A percentile compares a stretch with the other conserved stretches of the same genome.
These are phyloP conservation scores for Picea abies DNA, from an alignment of 83 land plant species.

Conservation along the genomic window DNA sequence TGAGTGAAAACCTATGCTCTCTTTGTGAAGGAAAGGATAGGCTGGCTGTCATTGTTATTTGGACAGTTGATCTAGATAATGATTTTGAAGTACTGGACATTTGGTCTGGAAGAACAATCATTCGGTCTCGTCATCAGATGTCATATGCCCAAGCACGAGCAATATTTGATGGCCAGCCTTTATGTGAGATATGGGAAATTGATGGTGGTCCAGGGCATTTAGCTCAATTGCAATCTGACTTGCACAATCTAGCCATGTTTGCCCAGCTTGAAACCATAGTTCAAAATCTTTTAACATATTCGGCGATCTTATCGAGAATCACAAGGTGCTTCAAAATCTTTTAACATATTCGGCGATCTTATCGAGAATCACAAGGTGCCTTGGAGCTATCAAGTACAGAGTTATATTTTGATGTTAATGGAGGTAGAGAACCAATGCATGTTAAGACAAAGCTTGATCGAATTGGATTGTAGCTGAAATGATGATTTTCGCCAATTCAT, in stretches of 20 bases:
- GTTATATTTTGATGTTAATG: constrained; percentile 22
- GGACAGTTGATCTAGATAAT: constrained; percentile 30
- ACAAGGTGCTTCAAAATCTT: constrained; percentile 20
- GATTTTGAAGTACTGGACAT: constrained; percentile 29
- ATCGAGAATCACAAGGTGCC: constrained; percentile 22
- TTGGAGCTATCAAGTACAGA: constrained; percentile 29
- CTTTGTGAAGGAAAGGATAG: no score
- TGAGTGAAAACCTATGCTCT: no score
- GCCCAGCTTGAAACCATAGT: not conserved
- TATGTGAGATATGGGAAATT: no score
- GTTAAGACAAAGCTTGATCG: constrained; percentile 27
- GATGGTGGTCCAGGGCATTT: no score
- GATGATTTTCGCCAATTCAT: constrained; percentile 36
- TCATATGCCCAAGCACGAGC: no score
- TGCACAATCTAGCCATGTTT: no score
- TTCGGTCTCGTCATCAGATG: constrained; percentile 23
- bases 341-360: constrained; percentile 22
- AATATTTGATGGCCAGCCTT: no score
- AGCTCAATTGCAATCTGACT: no score
- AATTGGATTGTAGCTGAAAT: constrained; percentile 35
- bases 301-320: constrained; percentile 22
- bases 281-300: constrained; percentile 15
- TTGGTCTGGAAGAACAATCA: constrained; percentile 38
- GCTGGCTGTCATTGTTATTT: constrained; percentile 32
- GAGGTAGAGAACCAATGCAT: constrained; percentile 22